Evolutionary conservation across 1,139 yeast genomes (phyloP), one percentile per base, ranked within the genome.

Genomic region (Magnusiomyces sp.): DNA sequence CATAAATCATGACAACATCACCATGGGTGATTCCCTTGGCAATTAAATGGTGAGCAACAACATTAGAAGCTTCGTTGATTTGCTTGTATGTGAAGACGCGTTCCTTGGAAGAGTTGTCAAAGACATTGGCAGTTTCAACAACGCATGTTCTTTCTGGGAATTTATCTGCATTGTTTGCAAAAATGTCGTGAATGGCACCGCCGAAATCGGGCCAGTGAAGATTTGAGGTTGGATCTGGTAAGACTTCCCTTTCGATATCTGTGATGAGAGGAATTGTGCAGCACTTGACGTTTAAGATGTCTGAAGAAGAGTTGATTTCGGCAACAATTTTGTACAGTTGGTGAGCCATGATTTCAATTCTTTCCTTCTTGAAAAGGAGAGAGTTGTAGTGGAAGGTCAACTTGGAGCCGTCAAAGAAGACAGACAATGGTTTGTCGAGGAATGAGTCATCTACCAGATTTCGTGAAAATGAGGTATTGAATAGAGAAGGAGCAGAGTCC

Each of bases 131-230:
- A 33, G 98, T 90, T 68, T 92, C 98, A 34, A 90, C 83, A 44
- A 92, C 95, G 71, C 97, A 88, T 2, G 84, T 73, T 62, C 95
- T 77, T 33, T 86, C 89, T 2, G 98, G 98, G 63, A 78, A 81
- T 56, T 75, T 76, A 44, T 73, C 79, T 2, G 98, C 97, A 64
- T 92, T 92, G 51, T 74, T 79, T 66, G 83, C 81, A 67, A 92
- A 92, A 46, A 92, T 90, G 60, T 92, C 98, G 63, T 94, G 98
- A 58, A 92, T 94, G 10, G 97, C 90, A 45, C 99, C 98, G 57
- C 94, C 77, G 68, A 81, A 92, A 17, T 86, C 86, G 43, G 81
- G 73, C 97, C 97, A 92, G 66, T 89, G 95, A 58, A 92, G 75
- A 61, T 90, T 84, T 11, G 71, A 67, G 2, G 89, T 86, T 42